These are phyloP conservation scores for Haematococcus lacustris DNA, from an alignment of 139 green algal species.

Conservation along the genomic window DNA sequence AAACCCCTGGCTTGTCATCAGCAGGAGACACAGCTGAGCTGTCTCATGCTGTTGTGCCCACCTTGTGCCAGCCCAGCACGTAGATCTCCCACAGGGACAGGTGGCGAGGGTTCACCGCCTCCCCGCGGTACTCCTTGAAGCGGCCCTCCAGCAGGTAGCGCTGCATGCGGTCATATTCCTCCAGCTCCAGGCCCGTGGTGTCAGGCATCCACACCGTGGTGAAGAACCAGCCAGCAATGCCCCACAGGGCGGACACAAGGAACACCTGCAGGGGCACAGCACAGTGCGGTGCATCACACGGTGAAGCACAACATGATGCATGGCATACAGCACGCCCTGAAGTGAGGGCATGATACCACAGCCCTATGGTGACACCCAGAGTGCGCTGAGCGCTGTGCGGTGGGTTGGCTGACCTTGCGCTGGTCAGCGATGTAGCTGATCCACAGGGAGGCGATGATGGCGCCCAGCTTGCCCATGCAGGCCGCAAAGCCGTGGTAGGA, in stretches of 20 bases:
- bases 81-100: constrained; percentile 6
- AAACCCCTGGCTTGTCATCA: too few species aligned
- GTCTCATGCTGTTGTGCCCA: not conserved
- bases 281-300: not conserved
- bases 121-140: constrained; percentile 37
- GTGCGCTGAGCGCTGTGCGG: not conserved
- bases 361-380: not conserved
- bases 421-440: constrained; percentile 16
- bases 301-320: not conserved
- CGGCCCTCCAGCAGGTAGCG: constrained; percentile 29
- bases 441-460: constrained; percentile 25
- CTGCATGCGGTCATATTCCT: constrained; percentile 52
- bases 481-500: constrained; percentile 35
- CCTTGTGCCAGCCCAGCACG: constrained; percentile 1
- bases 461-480: constrained; percentile 31
- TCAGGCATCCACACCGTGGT: constrained; percentile 44
- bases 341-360: not conserved
- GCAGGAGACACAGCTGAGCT: too few species aligned
- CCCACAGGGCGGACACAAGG: constrained; percentile 14
- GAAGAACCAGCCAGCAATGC: constrained; percentile 2
- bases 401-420: not conserved
- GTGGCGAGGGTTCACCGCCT: constrained; percentile 31
- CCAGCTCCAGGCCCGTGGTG: constrained; percentile 49
- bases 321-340: not conserved
- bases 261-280: constrained; percentile 5